These are phyloP conservation scores for Mycena crocata DNA, from an alignment of 768 basidiomycete species.

Conservation along the genomic window DNA sequence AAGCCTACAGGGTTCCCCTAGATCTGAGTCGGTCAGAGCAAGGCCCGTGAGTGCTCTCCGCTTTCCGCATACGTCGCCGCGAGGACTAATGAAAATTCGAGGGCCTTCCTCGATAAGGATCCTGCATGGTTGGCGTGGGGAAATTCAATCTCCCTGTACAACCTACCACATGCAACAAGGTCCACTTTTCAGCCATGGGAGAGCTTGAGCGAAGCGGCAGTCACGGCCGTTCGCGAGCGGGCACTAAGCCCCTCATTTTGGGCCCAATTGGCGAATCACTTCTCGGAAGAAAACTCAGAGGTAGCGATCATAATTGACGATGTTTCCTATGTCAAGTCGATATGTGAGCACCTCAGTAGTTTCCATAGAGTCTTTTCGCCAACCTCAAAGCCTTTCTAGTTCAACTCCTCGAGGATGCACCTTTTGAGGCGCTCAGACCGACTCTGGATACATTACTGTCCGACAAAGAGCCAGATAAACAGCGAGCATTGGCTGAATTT, in stretches of 20 bases:
- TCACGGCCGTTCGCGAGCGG: constrained; percentile 63
- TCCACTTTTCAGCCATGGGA: constrained; percentile 75
- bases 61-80: neutral
- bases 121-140: constrained; percentile 77
- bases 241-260: constrained; percentile 67
- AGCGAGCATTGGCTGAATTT: constrained; percentile 88
- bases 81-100: constrained; percentile 39
- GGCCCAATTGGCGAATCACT: constrained; percentile 75
- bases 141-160: constrained; percentile 56
- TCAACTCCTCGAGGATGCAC: constrained; percentile 82
- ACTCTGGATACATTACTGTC: constrained; percentile 71
- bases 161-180: constrained; percentile 56
- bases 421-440: constrained; percentile 71
- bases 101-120: constrained; percentile 67
- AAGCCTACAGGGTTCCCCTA: constrained; percentile 64
- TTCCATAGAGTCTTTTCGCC: constrained; percentile 7
- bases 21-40: constrained; percentile 45
- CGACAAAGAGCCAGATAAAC: constrained; percentile 86
- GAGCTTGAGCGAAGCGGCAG: constrained; percentile 57
- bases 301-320: constrained; percentile 74
- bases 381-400: constrained; percentile 54
- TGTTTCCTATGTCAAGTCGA: constrained; percentile 78
- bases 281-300: constrained; percentile 83
- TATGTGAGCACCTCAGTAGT: constrained; percentile 64
- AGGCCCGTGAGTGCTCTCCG: constrained; percentile 56